Evolutionary conservation across 441 rosid species (phyloP).

Genomic region (Codiaeum variegatum): DNA sequence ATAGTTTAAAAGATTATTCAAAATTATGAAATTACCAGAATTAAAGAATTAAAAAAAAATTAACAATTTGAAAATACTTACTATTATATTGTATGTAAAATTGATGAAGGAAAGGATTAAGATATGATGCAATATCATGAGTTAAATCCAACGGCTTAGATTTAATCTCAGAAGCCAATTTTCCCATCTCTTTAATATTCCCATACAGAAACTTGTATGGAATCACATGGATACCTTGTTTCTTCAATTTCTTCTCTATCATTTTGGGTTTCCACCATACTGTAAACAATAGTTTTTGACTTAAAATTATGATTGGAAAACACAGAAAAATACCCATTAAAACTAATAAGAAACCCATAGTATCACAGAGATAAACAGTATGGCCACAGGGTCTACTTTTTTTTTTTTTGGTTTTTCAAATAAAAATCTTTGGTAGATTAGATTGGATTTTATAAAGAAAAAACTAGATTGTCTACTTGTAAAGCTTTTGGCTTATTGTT

Average conservation of each 20-base stretch:
- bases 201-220: slow-evolving; percentile 24
- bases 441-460: too few relatives aligned
- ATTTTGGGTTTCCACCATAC: slow-evolving; percentile 27
- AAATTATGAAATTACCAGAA: too few relatives aligned
- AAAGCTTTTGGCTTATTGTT: too few relatives aligned
- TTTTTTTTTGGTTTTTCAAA: too few relatives aligned
- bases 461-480: too few relatives aligned
- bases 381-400: too few relatives aligned
- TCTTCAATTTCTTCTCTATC: slow-evolving; percentile 24
- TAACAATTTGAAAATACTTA: background rate
- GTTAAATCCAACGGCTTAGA: slow-evolving; percentile 6
- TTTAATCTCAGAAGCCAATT: slow-evolving; percentile 15
- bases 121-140: slow-evolving; percentile 19
- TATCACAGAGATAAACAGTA: too few relatives aligned
- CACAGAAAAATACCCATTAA: background rate
- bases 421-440: too few relatives aligned
- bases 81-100: background rate
- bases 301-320: slow-evolving; percentile 7
- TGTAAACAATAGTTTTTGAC: slow-evolving; percentile 9
- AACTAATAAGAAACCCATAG: background rate
- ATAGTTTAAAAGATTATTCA: too few relatives aligned
- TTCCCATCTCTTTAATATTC: slow-evolving; percentile 20
- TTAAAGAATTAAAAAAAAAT: too few relatives aligned
- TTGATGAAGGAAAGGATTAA: slow-evolving; percentile 24
- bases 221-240: slow-evolving; percentile 24